phyloP scores from a whole-genome alignment of 352 stramenopile species.

The Pythium sukuiense region DNA sequence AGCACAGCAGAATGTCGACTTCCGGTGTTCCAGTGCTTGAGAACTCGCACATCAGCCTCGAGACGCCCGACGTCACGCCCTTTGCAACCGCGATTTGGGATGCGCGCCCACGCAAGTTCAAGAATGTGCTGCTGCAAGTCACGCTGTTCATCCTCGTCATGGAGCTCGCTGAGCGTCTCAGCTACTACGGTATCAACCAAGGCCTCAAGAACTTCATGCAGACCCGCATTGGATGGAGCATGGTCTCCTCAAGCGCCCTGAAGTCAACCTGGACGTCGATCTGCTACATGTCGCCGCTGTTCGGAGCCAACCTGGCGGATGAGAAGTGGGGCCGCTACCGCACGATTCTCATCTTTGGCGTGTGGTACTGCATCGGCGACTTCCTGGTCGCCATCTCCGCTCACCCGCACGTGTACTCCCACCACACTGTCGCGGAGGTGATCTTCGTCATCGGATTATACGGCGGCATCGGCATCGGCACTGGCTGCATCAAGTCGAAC shows the following conservation, averaged over 20 bases:
- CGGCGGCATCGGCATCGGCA: conserved; percentile 41
- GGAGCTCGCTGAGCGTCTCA: conserved; percentile 65
- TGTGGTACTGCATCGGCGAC: conserved; percentile 64
- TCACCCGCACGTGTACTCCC: conserved; percentile 48
- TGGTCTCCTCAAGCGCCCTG: conserved; percentile 55
- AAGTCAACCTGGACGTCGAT: conserved; percentile 69
- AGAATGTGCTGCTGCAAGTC: conserved; percentile 61
- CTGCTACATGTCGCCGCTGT: conserved; percentile 56
- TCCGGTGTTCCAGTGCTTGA: no score
- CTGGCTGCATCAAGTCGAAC: conserved; percentile 30
- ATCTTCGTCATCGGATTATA: conserved; percentile 67
- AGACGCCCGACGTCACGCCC: conserved; percentile 16
- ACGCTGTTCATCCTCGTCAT: conserved; percentile 61
- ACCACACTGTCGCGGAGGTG: conserved; percentile 35
- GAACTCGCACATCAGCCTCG: not conserved
- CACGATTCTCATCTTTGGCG: conserved; percentile 56
- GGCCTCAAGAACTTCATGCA: conserved; percentile 85
- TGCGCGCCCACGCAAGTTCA: conserved; percentile 34
- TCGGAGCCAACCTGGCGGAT: conserved; percentile 58
- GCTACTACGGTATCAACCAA: conserved; percentile 89
- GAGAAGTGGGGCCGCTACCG: conserved; percentile 62
- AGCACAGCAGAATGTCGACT: no score
- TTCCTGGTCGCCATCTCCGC: conserved; percentile 56
- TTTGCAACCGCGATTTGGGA: conserved; percentile 41
- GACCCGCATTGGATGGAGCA: conserved; percentile 50